Evolutionary conservation across 805 yeast species (phyloP).

Genomic region (Wickerhamiella australiensis): DNA sequence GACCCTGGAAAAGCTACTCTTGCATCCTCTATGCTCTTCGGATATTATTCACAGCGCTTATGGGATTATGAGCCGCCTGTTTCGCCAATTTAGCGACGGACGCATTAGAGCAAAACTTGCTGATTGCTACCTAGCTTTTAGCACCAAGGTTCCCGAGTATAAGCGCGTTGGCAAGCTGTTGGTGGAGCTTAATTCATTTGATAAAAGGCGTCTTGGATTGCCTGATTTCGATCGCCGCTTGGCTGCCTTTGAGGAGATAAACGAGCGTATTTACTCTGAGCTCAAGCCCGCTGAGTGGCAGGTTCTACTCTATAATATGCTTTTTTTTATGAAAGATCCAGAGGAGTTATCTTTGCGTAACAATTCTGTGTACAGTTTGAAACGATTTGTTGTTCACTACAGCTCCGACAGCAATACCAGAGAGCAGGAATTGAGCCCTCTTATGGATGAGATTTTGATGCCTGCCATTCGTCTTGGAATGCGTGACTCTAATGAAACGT

Average conservation of each 20-base stretch:
- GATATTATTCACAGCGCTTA: conserved; percentile 28
- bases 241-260: conserved; percentile 51
- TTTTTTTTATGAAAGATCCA: conserved; percentile 63
- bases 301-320: conserved; percentile 56
- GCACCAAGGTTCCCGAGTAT: conserved; percentile 37
- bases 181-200: conserved; percentile 57
- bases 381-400: conserved; percentile 36
- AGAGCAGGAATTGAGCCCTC: conserved; percentile 31
- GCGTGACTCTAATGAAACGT: conserved; percentile 45
- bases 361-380: conserved; percentile 55
- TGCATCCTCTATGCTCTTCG: conserved; percentile 24
- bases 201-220: conserved; percentile 49
- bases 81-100: conserved; percentile 45
- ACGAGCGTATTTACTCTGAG: conserved; percentile 38
- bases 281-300: conserved; percentile 57
- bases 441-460: conserved; percentile 55
- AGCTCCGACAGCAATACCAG: neutral
- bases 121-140: conserved; percentile 47
- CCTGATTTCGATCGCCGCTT: conserved; percentile 71
- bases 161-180: conserved; percentile 41
- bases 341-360: conserved; percentile 71
- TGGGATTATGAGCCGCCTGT: conserved; percentile 42
- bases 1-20: conserved; percentile 44
- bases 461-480: conserved; percentile 61
- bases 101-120: conserved; percentile 52